Conservation (phyloP, 164 flowering plant genomes). For the Annona cherimola region DNA sequence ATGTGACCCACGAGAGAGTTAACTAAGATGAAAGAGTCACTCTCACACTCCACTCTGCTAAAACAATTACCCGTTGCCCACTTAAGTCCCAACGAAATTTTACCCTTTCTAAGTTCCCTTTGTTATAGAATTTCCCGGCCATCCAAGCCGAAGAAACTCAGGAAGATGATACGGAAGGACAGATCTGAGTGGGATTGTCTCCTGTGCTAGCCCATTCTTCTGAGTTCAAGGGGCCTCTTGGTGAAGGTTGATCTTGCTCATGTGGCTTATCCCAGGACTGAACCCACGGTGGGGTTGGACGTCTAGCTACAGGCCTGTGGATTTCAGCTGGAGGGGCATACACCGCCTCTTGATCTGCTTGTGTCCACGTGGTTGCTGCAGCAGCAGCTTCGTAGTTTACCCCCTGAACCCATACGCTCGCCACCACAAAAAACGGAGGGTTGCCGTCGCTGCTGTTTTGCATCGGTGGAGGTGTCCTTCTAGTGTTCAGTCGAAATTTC, state of each 20-base stretch:
- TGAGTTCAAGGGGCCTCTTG: background rate
- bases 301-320: constrained; percentile 41
- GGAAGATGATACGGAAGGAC: constrained; percentile 54
- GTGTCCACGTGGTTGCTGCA: constrained; percentile 15
- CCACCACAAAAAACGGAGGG: constrained; percentile 59
- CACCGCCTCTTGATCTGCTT: constrained; percentile 13
- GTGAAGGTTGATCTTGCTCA: constrained; percentile 15
- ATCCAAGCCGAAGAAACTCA: background rate
- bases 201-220: constrained; percentile 20
- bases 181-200: constrained; percentile 20
- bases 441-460: constrained; percentile 16
- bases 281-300: background rate
- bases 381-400: constrained; percentile 37
- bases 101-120: no score
- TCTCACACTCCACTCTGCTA: no score
- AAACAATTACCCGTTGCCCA: no score
- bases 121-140: background rate
- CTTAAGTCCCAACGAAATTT: no score
- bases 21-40: no score
- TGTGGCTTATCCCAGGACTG: background rate
- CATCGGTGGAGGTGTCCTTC: constrained; percentile 42
- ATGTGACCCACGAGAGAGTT: no score
- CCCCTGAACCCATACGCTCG: constrained; percentile 77
- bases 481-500: constrained; percentile 73
- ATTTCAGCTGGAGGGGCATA: constrained; percentile 20